A percentile compares a stretch with the other conserved stretches of the same genome.
These are phyloP conservation scores for Chalciporus piperatus DNA, from an alignment of 768 basidiomycete genomes.

Conservation along the genomic window DNA sequence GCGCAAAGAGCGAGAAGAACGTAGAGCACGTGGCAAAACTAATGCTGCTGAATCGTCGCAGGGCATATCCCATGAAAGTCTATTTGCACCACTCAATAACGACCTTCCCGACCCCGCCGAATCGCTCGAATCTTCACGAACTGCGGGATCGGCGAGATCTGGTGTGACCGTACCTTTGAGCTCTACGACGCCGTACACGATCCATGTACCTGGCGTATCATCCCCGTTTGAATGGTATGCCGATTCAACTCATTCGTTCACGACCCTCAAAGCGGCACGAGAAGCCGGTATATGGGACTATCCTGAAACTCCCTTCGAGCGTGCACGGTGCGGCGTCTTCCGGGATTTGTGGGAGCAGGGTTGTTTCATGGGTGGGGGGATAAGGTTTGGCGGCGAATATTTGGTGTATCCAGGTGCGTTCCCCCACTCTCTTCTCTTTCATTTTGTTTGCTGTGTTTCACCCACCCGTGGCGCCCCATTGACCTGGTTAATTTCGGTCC, in stretches of 20 bases:
- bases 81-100: not conserved
- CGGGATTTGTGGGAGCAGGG: constrained; percentile 78
- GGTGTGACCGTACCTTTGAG: constrained; percentile 7
- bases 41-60: constrained; percentile 6
- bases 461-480: not conserved
- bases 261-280: constrained; percentile 58
- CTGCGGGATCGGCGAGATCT: not conserved
- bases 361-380: constrained; percentile 83
- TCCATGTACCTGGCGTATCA: constrained; percentile 69
- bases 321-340: constrained; percentile 79
- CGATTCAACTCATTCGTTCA: constrained; percentile 41
- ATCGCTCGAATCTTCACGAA: not conserved
- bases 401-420: constrained; percentile 89
- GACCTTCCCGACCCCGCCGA: not conserved
- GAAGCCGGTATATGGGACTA: constrained; percentile 75
- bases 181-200: constrained; percentile 40
- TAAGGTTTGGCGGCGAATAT: constrained; percentile 96
- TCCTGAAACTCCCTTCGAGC: constrained; percentile 60
- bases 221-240: constrained; percentile 67
- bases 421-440: not conserved
- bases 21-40: constrained; percentile 20
- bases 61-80: constrained; percentile 8
- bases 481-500: not conserved
- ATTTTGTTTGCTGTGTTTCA: not conserved
- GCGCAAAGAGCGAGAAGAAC: constrained; percentile 65